A percentile compares a stretch with the other conserved stretches of the same genome.
phyloP scores from a whole-genome alignment of 2,329 filamentous ascomycete species.

The Metarhizium humberi region DNA sequence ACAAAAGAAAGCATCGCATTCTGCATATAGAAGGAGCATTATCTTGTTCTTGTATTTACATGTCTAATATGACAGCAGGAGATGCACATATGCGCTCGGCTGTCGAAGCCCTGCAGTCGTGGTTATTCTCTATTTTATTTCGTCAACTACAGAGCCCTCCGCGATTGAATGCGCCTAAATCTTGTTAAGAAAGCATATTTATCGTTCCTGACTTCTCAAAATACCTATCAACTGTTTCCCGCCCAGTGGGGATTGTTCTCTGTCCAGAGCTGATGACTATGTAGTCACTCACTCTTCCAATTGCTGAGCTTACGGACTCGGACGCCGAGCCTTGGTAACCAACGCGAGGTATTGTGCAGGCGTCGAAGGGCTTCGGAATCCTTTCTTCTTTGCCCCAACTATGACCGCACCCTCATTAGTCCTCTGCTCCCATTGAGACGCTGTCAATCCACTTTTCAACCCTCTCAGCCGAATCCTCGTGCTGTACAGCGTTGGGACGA shows the following conservation, averaged over 20 bases:
- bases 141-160: background rate
- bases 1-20: background rate
- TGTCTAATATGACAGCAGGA: background rate
- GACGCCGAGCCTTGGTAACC: background rate
- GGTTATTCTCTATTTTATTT: background rate
- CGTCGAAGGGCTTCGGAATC: background rate
- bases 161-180: background rate
- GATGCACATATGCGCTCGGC: background rate
- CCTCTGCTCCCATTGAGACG: background rate
- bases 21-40: background rate
- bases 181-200: background rate
- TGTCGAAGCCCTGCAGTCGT: background rate
- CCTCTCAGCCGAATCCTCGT: background rate
- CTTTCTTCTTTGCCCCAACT: too few species aligned
- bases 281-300: too few species aligned
- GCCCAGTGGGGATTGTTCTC: too few species aligned
- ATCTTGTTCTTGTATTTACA: background rate
- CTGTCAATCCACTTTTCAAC: conserved; percentile 1
- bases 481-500: background rate
- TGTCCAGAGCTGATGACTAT: too few species aligned
- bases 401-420: background rate
- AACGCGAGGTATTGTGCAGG: background rate
- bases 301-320: too few species aligned
- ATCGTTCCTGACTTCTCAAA: background rate
- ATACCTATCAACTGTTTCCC: too few species aligned